Percentiles rank a stretch among this genome's conserved stretches.
phyloP scores from a whole-genome alignment of 139 green algal species.

The Chlorella sp. region DNA sequence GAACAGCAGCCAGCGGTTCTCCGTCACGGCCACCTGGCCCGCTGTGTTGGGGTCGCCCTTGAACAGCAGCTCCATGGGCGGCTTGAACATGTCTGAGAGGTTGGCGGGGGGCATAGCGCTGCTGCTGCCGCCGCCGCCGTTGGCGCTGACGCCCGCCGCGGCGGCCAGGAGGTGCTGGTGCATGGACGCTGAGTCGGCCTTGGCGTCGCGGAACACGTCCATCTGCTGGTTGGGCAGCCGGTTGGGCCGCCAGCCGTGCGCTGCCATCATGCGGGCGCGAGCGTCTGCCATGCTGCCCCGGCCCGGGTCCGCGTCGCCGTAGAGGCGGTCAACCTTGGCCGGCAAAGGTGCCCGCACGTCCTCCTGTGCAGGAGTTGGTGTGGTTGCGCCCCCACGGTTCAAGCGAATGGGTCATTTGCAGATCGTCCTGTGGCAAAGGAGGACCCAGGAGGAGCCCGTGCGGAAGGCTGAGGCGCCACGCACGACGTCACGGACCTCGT shows the following conservation, averaged over 20 bases:
- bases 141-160: not conserved
- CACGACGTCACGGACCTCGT: not conserved
- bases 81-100: constrained; percentile 62
- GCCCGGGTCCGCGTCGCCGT: constrained; percentile 30
- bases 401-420: too few relatives aligned
- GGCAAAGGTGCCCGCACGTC: constrained; percentile 47
- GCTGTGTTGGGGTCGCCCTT: constrained; percentile 51
- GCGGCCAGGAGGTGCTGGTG: not conserved
- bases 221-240: constrained; percentile 22
- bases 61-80: constrained; percentile 56
- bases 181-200: too few relatives aligned
- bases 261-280: too few relatives aligned
- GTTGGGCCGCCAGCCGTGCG: too few relatives aligned
- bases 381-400: too few relatives aligned
- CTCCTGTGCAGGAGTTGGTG: too few relatives aligned
- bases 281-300: too few relatives aligned
- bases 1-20: constrained; percentile 67
- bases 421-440: not conserved
- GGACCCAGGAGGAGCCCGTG: not conserved
- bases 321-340: constrained; percentile 48
- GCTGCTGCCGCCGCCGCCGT: not conserved
- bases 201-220: constrained; percentile 60
- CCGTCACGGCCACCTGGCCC: constrained; percentile 18
- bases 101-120: not conserved
- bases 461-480: not conserved